Base-by-base conservation (phyloP, 257 asterid genomes). In the Ajuga chamaepitys region DNA sequence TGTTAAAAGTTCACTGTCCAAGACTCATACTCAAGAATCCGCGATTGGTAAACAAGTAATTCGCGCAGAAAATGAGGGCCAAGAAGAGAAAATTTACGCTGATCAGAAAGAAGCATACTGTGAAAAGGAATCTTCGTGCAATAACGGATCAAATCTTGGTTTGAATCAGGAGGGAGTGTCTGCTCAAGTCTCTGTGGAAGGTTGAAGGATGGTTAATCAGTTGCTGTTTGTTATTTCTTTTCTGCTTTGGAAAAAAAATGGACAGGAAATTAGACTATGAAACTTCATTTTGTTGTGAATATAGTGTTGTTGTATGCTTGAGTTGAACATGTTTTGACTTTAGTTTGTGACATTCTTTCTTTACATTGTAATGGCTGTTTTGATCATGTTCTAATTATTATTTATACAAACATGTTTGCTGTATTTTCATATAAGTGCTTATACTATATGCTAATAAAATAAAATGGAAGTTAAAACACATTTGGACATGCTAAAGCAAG, bases 121-220 rank as follows among this genome's bases (percentile, higher is more conserved):
- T 8, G 75, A 58, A 24, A 70, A 62, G 51, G 62, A 32, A 53
- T 50, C 67, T 16, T 53, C 50, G 8, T 58, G 71, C 18, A 66
- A 67, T 55, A 67, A 65, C 47, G 72, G 22, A 34, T 18, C 74
- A 22, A 18, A 62, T 60, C 68, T 25, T 26, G 59, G 61, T 66
- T 41, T 71, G 8, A 30, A 73, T 2, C 66, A 53, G 35, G 35
- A 72, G 1, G 78, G 25, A 37, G 32, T 73, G 67, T 74, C 73
- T 61, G 72, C 78, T 69, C 82, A 68, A 67, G 82, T 72, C 18
- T 17, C 74, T 9, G 80, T 78, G 70, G 86, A 73, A 82, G 81
- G 82, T 66, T 85, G 77, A 76, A 68, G 51, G 69, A 17, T 0
- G 1, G 3, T 50, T 11, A 1, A 35, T 8, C 14, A 8, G 11